phyloP scores from a whole-genome alignment of 2,329 filamentous ascomycete genomes.

The Falciphora oryzae region DNA sequence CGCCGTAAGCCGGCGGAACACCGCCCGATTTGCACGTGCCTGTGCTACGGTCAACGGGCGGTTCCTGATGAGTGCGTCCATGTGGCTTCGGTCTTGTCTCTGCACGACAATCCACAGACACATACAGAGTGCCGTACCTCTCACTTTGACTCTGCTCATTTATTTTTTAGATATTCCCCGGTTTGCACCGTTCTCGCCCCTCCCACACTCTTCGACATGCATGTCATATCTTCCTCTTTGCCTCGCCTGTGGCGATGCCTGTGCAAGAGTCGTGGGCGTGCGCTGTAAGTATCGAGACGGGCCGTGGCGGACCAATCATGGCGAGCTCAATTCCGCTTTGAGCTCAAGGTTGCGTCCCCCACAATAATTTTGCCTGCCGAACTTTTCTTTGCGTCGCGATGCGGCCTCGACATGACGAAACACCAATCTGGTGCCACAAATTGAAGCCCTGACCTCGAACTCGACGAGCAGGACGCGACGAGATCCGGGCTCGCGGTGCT shows the following conservation, averaged over 20 bases:
- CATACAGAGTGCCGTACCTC: too few species aligned
- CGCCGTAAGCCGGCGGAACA: neutral
- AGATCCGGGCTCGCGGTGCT: neutral
- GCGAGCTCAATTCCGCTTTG: neutral
- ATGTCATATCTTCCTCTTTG: too few species aligned
- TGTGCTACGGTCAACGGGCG: neutral
- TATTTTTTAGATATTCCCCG: too few species aligned
- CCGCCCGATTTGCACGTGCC: neutral
- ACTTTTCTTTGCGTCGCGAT: neutral
- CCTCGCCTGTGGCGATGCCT: neutral
- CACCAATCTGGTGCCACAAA: too few species aligned
- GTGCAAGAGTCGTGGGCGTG: too few species aligned
- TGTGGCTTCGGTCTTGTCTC: neutral
- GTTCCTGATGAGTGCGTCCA: neutral
- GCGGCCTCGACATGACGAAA: neutral
- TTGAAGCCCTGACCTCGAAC: too few species aligned
- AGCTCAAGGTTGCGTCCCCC: neutral
- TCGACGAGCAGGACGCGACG: neutral
- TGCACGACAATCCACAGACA: too few species aligned
- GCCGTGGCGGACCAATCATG: neutral
- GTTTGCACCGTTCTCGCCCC: too few species aligned
- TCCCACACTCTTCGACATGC: too few species aligned
- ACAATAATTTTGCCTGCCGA: neutral
- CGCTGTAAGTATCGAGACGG: too few species aligned
- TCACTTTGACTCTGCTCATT: too few species aligned